Conservation (phyloP, 192 early-diverging fungal genomes). For the Fimicolochytrium jonesii region DNA sequence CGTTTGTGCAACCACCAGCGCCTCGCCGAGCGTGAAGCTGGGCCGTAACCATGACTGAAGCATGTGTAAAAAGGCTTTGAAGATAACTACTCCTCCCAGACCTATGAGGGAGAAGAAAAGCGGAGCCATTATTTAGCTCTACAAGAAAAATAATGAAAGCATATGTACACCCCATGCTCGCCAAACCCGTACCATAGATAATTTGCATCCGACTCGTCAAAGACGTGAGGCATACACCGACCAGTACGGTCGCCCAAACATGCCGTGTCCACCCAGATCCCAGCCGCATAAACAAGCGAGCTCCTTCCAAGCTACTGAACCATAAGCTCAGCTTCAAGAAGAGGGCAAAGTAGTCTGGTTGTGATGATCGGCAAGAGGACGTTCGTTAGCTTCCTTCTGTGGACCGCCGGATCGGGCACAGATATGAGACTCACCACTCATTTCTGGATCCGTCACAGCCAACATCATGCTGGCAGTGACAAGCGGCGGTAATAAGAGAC, state of each 20-base stretch:
- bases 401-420: background rate
- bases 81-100: background rate
- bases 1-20: conserved; percentile 56
- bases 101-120: background rate
- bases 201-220: background rate
- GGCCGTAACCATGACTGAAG: conserved; percentile 26
- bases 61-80: conserved; percentile 5
- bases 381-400: background rate
- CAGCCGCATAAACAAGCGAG: background rate
- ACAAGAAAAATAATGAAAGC: background rate
- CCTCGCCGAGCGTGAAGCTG: conserved; percentile 67
- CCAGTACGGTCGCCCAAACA: too few relatives aligned
- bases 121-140: background rate
- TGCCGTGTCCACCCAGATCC: background rate
- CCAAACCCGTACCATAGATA: background rate
- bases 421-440: background rate
- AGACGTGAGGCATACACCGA: too few relatives aligned
- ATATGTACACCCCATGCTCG: background rate
- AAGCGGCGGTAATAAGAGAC: conserved; percentile 13
- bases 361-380: background rate
- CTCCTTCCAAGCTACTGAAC: background rate
- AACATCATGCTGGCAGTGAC: conserved; percentile 12
- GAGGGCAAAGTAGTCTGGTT: background rate
- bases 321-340: background rate
- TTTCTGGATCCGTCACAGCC: background rate